A percentile compares a stretch with the other conserved stretches of the same genome.
These are phyloP conservation scores for Rhodotorula sp. DNA, from an alignment of 1,284 basidiomycete genomes.

Conservation along the genomic window DNA sequence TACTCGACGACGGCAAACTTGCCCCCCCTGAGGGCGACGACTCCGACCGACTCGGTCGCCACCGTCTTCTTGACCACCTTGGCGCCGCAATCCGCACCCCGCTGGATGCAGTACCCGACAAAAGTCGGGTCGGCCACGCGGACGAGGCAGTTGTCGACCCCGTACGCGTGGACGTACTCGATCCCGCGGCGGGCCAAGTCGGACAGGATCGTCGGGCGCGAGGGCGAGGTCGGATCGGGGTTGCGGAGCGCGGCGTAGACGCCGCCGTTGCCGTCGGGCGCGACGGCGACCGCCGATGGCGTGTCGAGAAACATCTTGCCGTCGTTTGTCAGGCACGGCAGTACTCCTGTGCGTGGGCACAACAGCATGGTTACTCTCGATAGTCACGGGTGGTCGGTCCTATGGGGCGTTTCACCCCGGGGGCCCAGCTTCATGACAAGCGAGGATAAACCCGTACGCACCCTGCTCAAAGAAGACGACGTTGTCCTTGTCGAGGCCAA, in stretches of 20 bases:
- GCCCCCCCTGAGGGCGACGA: conserved; percentile 77
- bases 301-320: conserved; percentile 90
- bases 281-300: conserved; percentile 75
- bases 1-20: conserved; percentile 95
- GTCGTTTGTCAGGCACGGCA: conserved; percentile 90
- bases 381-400: neutral
- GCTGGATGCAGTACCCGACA: conserved; percentile 85
- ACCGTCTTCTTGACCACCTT: conserved; percentile 91
- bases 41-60: conserved; percentile 90
- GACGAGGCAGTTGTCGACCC: conserved; percentile 99
- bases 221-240: conserved; percentile 58
- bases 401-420: neutral
- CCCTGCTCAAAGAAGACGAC: conserved; percentile 98
- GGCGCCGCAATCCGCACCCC: conserved; percentile 82
- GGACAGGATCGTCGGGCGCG: conserved; percentile 69
- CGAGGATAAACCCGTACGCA: conserved; percentile 49
- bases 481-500: conserved; percentile 76
- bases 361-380: no score
- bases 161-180: conserved; percentile 89
- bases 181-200: conserved; percentile 76
- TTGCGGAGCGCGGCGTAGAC: conserved; percentile 87
- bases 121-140: conserved; percentile 96
- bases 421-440: neutral
- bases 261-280: conserved; percentile 97
- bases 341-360: conserved; percentile 64